Evolutionary conservation across 164 flowering plant genomes (phyloP).

Genomic region (Stephania cephalantha): DNA sequence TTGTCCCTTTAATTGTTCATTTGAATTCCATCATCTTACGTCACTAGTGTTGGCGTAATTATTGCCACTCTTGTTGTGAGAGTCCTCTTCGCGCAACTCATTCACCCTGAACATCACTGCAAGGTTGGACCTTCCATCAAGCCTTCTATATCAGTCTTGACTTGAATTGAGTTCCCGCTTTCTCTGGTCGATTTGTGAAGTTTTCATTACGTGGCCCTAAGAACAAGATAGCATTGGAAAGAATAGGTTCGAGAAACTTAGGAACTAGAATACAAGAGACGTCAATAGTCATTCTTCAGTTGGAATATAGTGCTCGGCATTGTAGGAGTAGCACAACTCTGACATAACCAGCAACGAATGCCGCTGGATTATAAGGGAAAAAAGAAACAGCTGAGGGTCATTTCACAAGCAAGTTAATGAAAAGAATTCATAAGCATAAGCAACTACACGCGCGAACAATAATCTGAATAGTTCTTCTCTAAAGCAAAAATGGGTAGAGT

Average conservation of each 20-base stretch:
- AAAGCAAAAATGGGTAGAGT: too few species aligned
- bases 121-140: not conserved
- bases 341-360: slow-evolving; percentile 50
- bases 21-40: not conserved
- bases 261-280: not conserved
- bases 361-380: slow-evolving; percentile 31
- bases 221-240: not conserved
- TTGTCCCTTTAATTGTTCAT: too few species aligned
- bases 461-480: too few species aligned
- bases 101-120: not conserved
- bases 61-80: not conserved
- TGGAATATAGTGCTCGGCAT: not conserved
- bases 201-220: not conserved
- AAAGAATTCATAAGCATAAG: too few species aligned
- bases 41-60: not conserved
- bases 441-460: too few species aligned
- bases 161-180: not conserved
- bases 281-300: not conserved
- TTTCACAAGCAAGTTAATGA: too few species aligned
- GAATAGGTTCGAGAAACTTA: not conserved
- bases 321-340: slow-evolving; percentile 25
- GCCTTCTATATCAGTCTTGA: too few species aligned
- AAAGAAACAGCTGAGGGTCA: too few species aligned
- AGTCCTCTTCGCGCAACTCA: not conserved
- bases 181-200: not conserved